These are phyloP conservation scores for Penicillium corylophilum DNA, from an alignment of 2,329 filamentous ascomycete genomes.

Conservation along the genomic window DNA sequence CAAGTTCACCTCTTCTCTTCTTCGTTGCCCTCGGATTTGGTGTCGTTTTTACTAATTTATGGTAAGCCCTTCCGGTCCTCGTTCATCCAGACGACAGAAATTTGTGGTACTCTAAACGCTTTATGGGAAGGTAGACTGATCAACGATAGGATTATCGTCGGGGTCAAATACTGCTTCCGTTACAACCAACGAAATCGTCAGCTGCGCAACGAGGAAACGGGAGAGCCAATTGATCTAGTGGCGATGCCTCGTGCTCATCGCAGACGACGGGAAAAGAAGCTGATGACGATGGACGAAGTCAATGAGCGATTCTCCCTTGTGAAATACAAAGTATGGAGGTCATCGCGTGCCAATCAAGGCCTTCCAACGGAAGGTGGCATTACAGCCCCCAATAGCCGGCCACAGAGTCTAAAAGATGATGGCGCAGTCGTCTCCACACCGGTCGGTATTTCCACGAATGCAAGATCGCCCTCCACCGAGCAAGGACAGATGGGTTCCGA, in stretches of 20 bases:
- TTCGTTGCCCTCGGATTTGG: slow-evolving; percentile 96
- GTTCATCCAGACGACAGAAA: neutral
- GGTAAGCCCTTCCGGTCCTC: slow-evolving; percentile 59
- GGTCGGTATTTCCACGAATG: slow-evolving; percentile 21
- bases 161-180: slow-evolving; percentile 98
- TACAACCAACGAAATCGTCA: slow-evolving; percentile 93
- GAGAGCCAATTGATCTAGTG: slow-evolving; percentile 84
- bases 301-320: slow-evolving; percentile 94
- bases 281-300: slow-evolving; percentile 99
- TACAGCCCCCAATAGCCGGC: slow-evolving; percentile 66
- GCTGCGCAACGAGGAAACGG: slow-evolving; percentile 71
- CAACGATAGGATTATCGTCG: slow-evolving; percentile 88
- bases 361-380: slow-evolving; percentile 83
- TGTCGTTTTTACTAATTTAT: slow-evolving; percentile 97
- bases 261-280: slow-evolving; percentile 89
- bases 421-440: slow-evolving; percentile 43
- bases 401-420: slow-evolving; percentile 69
- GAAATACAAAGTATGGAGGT: slow-evolving; percentile 96
- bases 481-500: slow-evolving; percentile 19
- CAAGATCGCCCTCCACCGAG: slow-evolving; percentile 23
- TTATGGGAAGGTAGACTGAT: slow-evolving; percentile 6
- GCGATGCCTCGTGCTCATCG: slow-evolving; percentile 83
- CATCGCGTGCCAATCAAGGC: slow-evolving; percentile 76
- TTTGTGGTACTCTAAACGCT: neutral
- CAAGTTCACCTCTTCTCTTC: slow-evolving; percentile 77